Percentiles rank a stretch among this genome's conserved stretches.
phyloP scores from a whole-genome alignment of 1,284 basidiomycete species.

The Malassezia nana region DNA sequence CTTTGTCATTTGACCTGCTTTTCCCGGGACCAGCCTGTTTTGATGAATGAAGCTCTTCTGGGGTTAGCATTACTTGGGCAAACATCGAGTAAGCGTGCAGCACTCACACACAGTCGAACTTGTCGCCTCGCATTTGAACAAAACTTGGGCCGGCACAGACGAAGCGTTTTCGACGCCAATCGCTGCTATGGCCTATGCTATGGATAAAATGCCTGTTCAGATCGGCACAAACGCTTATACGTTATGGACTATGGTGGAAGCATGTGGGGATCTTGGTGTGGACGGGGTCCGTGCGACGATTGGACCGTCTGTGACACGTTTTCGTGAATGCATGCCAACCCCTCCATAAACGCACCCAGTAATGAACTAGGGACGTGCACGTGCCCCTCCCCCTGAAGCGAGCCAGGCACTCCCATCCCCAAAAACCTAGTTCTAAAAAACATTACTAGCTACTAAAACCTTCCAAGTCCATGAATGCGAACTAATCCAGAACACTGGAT shows the following conservation, averaged over 20 bases:
- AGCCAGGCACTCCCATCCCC: background rate
- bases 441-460: background rate
- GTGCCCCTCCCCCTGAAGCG: background rate
- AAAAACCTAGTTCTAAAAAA: background rate
- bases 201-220: conserved; percentile 3
- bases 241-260: background rate
- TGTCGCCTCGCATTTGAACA: background rate
- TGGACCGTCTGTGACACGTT: background rate
- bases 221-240: conserved; percentile 5
- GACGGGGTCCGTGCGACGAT: background rate
- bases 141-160: background rate
- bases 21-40: conserved; percentile 67
- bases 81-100: background rate
- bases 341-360: background rate
- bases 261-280: background rate
- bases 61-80: conserved; percentile 64
- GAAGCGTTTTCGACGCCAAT: background rate
- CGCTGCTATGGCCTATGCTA: background rate
- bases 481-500: background rate
- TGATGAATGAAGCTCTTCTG: conserved; percentile 81
- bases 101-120: background rate
- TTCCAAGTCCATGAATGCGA: background rate
- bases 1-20: conserved; percentile 65
- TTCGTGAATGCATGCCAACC: background rate
- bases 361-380: background rate